Base-by-base conservation (phyloP, 495 filamentous ascomycete genomes). In the Penicillium bovifimosum region DNA sequence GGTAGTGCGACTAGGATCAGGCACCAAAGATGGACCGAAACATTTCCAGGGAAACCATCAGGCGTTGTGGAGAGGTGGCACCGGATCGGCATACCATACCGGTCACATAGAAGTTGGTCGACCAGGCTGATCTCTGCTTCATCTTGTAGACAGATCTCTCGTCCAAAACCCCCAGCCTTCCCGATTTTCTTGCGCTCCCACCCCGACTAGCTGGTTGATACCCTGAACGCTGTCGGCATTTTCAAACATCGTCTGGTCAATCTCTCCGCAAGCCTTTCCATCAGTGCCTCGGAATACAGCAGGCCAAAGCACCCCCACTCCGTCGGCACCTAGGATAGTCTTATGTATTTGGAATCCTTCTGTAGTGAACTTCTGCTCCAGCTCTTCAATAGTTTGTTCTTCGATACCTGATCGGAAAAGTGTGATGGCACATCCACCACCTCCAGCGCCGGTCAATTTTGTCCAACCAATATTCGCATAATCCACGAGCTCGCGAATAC, bases 161-260 rank as follows among this genome's bases (percentile, higher is more conserved):
- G 82, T 85, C 93, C 93, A 98, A 67, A 96, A 96, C 68, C 91
- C 91, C 93, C 93, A 96, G 0, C 86, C 89, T 60, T 87, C 85
- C 46, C 85, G 75, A 51, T 87, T 88, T 24, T 85, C 81, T 32
- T 82, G 76, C 26, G 83, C 79, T 18, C 84, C 87, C 26, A 74
- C 71, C 5, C 74, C 71, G 26, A 76, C 74, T 31, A 91, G 72
- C 35, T 75, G 73, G 66, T 96, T 88, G 29, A 96, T 86, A 2
- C 86, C 88, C 49, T 89, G 83, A 47, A 84, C 81, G 2, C 87
- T 90, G 41, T 87, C 80, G 0, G 87, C 91, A 20, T 79, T 83
- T 41, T 96, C 76, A 64, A 96, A 96, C 50, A 87, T 90, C 42
- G 96, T 86, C 64, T 93, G 82, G 58, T 95, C 88, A 58, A 96